These are phyloP conservation scores for Fusarium sp. DNA, from an alignment of 2,329 filamentous ascomycete species.

Conservation along the genomic window DNA sequence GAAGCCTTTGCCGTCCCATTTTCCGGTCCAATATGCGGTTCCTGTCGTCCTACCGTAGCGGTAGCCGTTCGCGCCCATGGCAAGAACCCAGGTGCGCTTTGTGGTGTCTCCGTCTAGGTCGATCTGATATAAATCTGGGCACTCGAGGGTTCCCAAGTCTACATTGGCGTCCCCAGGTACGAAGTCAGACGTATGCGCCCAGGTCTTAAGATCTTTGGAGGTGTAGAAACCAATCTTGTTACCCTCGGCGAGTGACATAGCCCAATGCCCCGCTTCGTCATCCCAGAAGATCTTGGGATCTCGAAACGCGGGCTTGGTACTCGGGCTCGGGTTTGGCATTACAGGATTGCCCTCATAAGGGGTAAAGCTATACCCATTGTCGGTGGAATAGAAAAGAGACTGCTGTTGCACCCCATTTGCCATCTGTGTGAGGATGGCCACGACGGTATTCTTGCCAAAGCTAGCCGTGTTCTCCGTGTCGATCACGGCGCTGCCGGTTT, in stretches of 20 bases:
- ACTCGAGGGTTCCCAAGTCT: no score
- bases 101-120: no score
- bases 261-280: neutral
- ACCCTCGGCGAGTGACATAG: neutral
- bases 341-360: neutral
- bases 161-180: no score
- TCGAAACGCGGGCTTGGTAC: neutral
- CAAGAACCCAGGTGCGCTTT: no score
- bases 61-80: no score
- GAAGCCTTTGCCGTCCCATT: no score
- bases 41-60: no score
- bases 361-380: neutral
- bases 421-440: neutral
- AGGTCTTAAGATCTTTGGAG: neutral
- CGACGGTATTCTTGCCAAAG: no score
- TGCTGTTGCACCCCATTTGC: neutral
- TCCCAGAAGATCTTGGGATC: conserved; percentile 5
- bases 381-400: conserved; percentile 1
- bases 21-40: no score
- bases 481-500: no score
- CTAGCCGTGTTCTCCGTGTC: no score
- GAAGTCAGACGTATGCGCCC: neutral
- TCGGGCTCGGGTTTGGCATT: neutral
- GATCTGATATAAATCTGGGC: no score
- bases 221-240: neutral